Base-by-base conservation (phyloP, 208 protist species). In the Leishmania turanica region DNA sequence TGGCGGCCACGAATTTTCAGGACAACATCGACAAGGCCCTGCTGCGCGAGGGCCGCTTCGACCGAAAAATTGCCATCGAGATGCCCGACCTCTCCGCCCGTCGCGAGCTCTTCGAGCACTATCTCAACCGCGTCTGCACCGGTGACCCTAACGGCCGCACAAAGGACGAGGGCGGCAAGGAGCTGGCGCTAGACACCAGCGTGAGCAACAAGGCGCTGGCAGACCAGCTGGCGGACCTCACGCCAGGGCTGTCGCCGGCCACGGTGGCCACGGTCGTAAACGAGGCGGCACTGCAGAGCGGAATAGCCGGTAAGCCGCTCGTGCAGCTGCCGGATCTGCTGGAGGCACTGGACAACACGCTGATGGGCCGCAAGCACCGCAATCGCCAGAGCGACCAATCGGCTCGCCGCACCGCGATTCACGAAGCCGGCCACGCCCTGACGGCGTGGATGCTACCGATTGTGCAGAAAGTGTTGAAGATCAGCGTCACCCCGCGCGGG, bases 1-100 rank as follows among this genome's bases (percentile, higher is more conserved):
- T 99, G 71, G 99, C 92, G 5, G 99, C 99, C 13, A 99, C 99
- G 9, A 99, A 99, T 88, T 99, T 98, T 75, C 97, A 99, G 66
- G 96, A 99, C 49, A 93, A 93, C 77, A 95, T 99, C 40, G 98
- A 99, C 84, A 94, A 96, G 75, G 95, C 95, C 7, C 89, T 98
- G 6, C 83, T 97, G 65, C 93, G 95, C 21, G 93, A 96, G 81
- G 95, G 95, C 54, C 91, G 95, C 64, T 98, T 98, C 82, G 95
- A 98, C 78, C 92, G 95, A 45, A 97, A 98, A 82, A 80, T 98
- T 8, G 74, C 84, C 45, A 91, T 98, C 66, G 92, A 96, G 76
- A 96, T 97, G 92, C 95, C 95, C 19, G 95, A 98, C 85, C 80
- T 91, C 24, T 19, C 86, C 17, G 93, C 93, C 40, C 93, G 95